Evolutionary conservation across 2,329 filamentous ascomycete species (phyloP), one percentile per base, ranked within the genome.

Genomic region (Endothia cerciana): DNA sequence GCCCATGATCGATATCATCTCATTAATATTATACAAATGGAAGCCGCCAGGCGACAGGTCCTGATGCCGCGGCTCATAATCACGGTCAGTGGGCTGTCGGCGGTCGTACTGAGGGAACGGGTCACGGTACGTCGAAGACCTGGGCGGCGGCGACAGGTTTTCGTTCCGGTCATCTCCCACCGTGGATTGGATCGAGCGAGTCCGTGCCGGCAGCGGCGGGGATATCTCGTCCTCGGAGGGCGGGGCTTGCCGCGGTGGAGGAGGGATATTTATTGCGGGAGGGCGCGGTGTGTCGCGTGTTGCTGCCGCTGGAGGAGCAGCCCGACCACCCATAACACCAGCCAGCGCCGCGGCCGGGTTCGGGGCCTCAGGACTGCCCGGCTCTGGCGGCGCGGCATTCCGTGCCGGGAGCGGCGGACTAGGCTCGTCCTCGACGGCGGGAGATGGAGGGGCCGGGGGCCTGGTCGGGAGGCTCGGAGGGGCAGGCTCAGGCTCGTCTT

Each of bases 1-100:
- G 65, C 94, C 94, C 88, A 97, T 94, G 55, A 95, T 88, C n/a
- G 93, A 94, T 4, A 97, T 88, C 91, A 97, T 97, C 79, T 98
- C 94, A 75, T 94, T 97, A 73, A 98, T 94, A 73, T 97, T 97
- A 79, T 97, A 98, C 77, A 98, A 84, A 74, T 96, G 94, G 74
- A 94, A 98, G 1, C 92, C 92, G 22, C 92, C 91, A 5, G 92
- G 91, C 1, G 90, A 89, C 38, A 81, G 76, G n/a, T 71, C 77
- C 71, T 69, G 69, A 30, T 72, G 64, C 51, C 72, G 70, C 47
- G 70, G 28, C 36, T 73, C 72, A 17, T 78, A 76, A 28, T 75
- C 74, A 68, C 55, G 60, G 19, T 49, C 45, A 11, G 63, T 10
- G 43, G 63, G 33, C 65, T 63, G 56, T 78, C 68, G 78, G 79